These are phyloP conservation scores for Colletotrichum sp. DNA, from an alignment of 2,329 filamentous ascomycete genomes.

Conservation along the genomic window DNA sequence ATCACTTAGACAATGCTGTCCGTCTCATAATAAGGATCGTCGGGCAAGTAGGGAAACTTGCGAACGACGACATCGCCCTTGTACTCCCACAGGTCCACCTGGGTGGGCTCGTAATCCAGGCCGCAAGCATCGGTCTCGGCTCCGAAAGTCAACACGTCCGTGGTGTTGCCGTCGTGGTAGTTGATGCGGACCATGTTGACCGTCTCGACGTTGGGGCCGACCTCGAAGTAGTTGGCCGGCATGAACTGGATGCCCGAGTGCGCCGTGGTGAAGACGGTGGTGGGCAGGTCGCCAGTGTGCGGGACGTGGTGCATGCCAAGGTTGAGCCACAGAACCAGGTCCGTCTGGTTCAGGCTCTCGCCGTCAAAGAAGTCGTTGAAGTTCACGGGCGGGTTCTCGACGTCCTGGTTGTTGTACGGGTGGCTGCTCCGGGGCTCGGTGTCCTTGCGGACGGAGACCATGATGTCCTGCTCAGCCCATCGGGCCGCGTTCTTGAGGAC, in stretches of 20 bases:
- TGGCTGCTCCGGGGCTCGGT: slow-evolving; percentile 52
- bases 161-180: slow-evolving; percentile 36
- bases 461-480: slow-evolving; percentile 57
- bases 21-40: slow-evolving; percentile 5
- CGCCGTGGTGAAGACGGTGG: slow-evolving; percentile 50
- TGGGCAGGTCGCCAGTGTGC: slow-evolving; percentile 53
- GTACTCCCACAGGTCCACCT: slow-evolving; percentile 33
- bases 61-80: slow-evolving; percentile 14
- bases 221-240: slow-evolving; percentile 45
- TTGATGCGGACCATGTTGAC: slow-evolving; percentile 38
- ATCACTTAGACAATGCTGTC: background rate
- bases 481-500: slow-evolving; percentile 48
- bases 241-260: slow-evolving; percentile 43
- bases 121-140: slow-evolving; percentile 32
- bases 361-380: slow-evolving; percentile 52
- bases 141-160: slow-evolving; percentile 35
- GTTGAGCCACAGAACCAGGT: slow-evolving; percentile 56
- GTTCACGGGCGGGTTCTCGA: slow-evolving; percentile 52
- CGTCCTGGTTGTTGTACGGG: slow-evolving; percentile 48
- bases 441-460: slow-evolving; percentile 55
- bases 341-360: slow-evolving; percentile 38
- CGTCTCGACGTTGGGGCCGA: slow-evolving; percentile 29
- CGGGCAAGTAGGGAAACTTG: slow-evolving; percentile 11
- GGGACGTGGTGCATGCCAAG: slow-evolving; percentile 64
- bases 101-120: slow-evolving; percentile 29